These are phyloP conservation scores for Penicillium pulvis DNA, from an alignment of 495 filamentous ascomycete genomes.

Conservation along the genomic window DNA sequence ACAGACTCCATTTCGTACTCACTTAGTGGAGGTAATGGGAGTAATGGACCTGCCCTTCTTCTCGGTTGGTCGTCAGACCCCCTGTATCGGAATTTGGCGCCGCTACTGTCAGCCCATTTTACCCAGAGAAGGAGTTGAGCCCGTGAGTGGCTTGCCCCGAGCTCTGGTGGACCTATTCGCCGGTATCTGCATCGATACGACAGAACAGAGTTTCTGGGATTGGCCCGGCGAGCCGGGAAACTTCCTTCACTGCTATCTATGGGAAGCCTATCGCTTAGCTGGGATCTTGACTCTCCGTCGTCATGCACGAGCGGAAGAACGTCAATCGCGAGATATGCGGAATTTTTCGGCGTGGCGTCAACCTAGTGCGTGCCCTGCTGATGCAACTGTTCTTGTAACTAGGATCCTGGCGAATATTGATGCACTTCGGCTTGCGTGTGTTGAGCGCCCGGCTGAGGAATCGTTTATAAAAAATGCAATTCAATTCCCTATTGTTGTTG, in stretches of 20 bases:
- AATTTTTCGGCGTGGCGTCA: slow-evolving; percentile 12
- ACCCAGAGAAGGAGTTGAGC: slow-evolving; percentile 26
- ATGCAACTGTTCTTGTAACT: slow-evolving; percentile 26
- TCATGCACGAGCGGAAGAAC: slow-evolving; percentile 3
- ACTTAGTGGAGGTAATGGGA: slow-evolving; percentile 42
- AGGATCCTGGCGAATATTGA: slow-evolving; percentile 37
- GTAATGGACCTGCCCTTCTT: slow-evolving; percentile 39
- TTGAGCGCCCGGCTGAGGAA: slow-evolving; percentile 22
- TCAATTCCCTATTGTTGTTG: slow-evolving; percentile 31
- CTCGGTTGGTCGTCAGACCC: slow-evolving; percentile 31
- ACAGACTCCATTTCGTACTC: slow-evolving; percentile 25
- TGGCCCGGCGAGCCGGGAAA: slow-evolving; percentile 36
- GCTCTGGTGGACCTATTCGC: slow-evolving; percentile 36
- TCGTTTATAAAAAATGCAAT: slow-evolving; percentile 33
- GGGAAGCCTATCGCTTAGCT: slow-evolving; percentile 40
- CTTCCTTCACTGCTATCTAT: slow-evolving; percentile 36
- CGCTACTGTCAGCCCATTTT: slow-evolving; percentile 27
- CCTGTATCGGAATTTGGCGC: slow-evolving; percentile 35
- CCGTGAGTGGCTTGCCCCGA: slow-evolving; percentile 37
- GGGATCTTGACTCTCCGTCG: slow-evolving; percentile 32
- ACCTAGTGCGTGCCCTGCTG: slow-evolving; percentile 15
- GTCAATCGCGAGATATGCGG: background rate
- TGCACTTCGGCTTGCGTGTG: slow-evolving; percentile 29
- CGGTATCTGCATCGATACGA: slow-evolving; percentile 28
- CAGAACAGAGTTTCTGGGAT: slow-evolving; percentile 38